Percentiles rank a stretch among this genome's conserved stretches.
Conservation (phyloP, 768 basidiomycete genomes). For the Pleurotus tuoliensis region DNA sequence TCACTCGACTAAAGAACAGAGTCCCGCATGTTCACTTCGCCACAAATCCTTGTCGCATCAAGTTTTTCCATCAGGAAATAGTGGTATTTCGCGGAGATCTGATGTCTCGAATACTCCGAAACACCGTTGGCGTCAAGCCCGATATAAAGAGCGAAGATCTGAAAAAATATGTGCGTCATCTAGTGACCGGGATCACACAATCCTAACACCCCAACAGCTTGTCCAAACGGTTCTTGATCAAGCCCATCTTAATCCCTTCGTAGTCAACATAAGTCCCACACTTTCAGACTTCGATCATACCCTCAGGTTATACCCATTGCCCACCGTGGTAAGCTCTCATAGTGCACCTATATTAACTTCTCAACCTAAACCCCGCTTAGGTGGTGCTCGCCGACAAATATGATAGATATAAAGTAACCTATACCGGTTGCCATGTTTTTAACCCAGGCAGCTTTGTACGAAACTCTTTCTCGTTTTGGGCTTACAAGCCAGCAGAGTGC, state of each 20-base stretch:
- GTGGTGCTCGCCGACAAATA: conserved; percentile 94
- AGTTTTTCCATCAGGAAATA: conserved; percentile 94
- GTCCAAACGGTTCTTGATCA: conserved; percentile 98
- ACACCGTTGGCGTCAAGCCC: conserved; percentile 85
- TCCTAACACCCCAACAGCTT: conserved; percentile 45
- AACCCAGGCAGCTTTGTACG: conserved; percentile 94
- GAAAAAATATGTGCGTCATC: conserved; percentile 74
- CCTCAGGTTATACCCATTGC: conserved; percentile 89
- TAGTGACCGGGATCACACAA: neutral
- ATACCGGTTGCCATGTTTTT: conserved; percentile 98
- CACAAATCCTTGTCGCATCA: conserved; percentile 90
- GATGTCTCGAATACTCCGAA: conserved; percentile 92
- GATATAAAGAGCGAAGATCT: conserved; percentile 74
- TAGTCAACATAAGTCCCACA: conserved; percentile 80
- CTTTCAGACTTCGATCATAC: conserved; percentile 90
- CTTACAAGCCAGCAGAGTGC: conserved; percentile 81
- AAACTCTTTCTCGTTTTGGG: conserved; percentile 80
- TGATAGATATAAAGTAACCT: conserved; percentile 92
- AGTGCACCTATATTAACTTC: too few species aligned
- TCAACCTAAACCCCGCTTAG: conserved; percentile 31
- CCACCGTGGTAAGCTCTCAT: conserved; percentile 66
- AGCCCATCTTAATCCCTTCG: conserved; percentile 87
- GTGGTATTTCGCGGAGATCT: conserved; percentile 90
- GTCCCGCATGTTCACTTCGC: conserved; percentile 81
- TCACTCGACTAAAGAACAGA: conserved; percentile 61